A percentile compares a stretch with the other conserved stretches of the same genome.
phyloP scores from a whole-genome alignment of 1,139 yeast genomes.

The Saccharomyces hybrid region DNA sequence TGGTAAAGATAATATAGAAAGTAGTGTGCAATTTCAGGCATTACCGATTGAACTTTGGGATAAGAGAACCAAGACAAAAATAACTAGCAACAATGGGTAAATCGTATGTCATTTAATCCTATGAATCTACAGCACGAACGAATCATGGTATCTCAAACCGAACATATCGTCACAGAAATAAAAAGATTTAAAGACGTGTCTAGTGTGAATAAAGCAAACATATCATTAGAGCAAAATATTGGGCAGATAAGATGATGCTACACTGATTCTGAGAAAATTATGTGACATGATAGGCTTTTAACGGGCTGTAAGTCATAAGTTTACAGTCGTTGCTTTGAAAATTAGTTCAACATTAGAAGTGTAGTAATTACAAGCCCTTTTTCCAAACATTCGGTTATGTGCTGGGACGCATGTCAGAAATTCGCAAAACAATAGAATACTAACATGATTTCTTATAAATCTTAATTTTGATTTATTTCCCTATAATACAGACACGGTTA shows the following conservation, averaged over 20 bases:
- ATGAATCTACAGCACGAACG: neutral
- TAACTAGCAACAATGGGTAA: conserved; percentile 36
- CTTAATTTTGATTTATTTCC: conserved; percentile 5
- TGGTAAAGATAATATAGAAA: neutral
- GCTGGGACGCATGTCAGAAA: neutral
- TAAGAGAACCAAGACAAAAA: conserved; percentile 19
- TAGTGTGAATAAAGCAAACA: neutral
- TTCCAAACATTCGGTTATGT: neutral
- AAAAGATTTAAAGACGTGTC: neutral
- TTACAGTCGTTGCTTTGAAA: neutral
- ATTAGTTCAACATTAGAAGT: too few species aligned
- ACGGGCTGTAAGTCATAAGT: neutral
- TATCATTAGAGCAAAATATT: neutral
- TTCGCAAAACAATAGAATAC: neutral
- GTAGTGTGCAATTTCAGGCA: neutral
- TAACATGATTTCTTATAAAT: neutral
- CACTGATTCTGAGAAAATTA: too few species aligned
- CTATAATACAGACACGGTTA: conserved; percentile 74
- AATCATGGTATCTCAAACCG: neutral
- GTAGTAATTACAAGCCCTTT: neutral
- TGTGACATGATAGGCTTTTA: neutral
- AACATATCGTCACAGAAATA: neutral
- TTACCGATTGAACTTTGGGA: neutral
- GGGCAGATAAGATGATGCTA: neutral
- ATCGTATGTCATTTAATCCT: conserved; percentile 29